Conservation (phyloP, 352 stramenopile species). For the Globisporangium nunn region DNA sequence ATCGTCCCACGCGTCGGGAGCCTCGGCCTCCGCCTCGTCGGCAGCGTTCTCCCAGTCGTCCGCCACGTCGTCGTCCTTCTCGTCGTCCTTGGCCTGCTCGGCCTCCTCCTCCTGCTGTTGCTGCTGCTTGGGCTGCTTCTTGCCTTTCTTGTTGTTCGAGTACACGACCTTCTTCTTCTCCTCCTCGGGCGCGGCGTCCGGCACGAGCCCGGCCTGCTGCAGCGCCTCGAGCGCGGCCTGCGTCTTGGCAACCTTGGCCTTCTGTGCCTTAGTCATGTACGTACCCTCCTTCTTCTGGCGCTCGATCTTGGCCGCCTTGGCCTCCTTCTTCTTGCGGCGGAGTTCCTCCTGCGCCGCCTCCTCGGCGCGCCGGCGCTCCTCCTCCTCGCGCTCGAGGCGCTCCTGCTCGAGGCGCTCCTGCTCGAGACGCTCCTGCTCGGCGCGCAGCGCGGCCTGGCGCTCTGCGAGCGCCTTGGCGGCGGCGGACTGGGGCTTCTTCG, state of each 20-base stretch:
- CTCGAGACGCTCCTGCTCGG: constrained; percentile 69
- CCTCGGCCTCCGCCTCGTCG: constrained; percentile 40
- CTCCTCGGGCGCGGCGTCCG: constrained; percentile 44
- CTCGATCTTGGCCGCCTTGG: constrained; percentile 85
- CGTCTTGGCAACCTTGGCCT: constrained; percentile 88
- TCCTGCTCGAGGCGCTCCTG: constrained; percentile 69
- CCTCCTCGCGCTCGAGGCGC: constrained; percentile 57
- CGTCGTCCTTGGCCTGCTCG: constrained; percentile 20
- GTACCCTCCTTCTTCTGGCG: constrained; percentile 95
- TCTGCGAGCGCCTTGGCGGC: constrained; percentile 67
- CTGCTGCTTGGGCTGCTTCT: constrained; percentile 30
- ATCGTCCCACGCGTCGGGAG: constrained; percentile 76
- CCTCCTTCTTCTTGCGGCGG: constrained; percentile 77
- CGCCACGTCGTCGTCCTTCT: constrained; percentile 55
- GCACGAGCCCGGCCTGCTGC: constrained; percentile 87
- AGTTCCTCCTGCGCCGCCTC: constrained; percentile 48
- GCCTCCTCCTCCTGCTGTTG: constrained; percentile 28
- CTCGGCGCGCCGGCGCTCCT: constrained; percentile 41
- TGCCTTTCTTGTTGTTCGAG: constrained; percentile 87
- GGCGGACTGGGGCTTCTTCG: constrained; percentile 72
- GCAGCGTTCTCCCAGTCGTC: constrained; percentile 63
- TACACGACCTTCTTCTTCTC: constrained; percentile 90
- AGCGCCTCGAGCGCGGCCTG: constrained; percentile 89
- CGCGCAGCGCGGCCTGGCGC: constrained; percentile 61
- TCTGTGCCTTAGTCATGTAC: constrained; percentile 99